Percentiles rank a stretch among this genome's conserved stretches.
phyloP scores from a whole-genome alignment of 148 eudicot genomes.

The Pharnaceum exiguum region DNA sequence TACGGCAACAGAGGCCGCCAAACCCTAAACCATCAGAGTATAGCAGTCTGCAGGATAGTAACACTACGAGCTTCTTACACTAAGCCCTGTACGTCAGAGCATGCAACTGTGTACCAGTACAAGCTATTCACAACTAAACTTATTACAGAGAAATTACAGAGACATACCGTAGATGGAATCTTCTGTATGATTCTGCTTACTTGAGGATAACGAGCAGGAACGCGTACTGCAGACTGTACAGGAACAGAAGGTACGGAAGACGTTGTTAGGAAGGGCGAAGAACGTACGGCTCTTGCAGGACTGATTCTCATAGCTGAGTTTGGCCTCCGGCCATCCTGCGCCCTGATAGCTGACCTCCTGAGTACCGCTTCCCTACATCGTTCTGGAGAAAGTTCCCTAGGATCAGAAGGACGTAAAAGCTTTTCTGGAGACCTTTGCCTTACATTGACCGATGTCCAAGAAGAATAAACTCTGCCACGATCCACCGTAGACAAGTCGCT shows the following conservation, averaged over 20 bases:
- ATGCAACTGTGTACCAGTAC: background rate
- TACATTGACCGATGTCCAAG: slow-evolving; percentile 47
- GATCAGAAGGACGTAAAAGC: slow-evolving; percentile 28
- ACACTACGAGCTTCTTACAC: no score
- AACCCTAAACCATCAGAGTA: background rate
- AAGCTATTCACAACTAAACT: background rate
- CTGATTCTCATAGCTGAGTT: slow-evolving; percentile 42
- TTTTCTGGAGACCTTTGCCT: slow-evolving; percentile 56
- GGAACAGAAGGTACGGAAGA: slow-evolving; percentile 36
- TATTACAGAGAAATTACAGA: background rate
- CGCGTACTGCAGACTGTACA: slow-evolving; percentile 35
- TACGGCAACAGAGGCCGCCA: no score
- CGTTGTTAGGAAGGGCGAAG: slow-evolving; percentile 40
- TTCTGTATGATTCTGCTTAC: slow-evolving; percentile 32
- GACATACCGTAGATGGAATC: slow-evolving; percentile 51
- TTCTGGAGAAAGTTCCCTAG: slow-evolving; percentile 48
- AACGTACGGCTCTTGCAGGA: slow-evolving; percentile 40
- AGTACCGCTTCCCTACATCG: slow-evolving; percentile 40
- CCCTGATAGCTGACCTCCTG: slow-evolving; percentile 42
- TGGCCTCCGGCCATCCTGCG: slow-evolving; percentile 52
- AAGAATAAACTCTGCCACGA: slow-evolving; percentile 44
- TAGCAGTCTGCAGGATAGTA: no score
- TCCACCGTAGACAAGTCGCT: slow-evolving; percentile 32
- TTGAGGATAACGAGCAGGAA: slow-evolving; percentile 27
- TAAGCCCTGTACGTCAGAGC: no score